phyloP scores from a whole-genome alignment of 1,139 yeast species.

The Nakaseomyces delphensis region DNA sequence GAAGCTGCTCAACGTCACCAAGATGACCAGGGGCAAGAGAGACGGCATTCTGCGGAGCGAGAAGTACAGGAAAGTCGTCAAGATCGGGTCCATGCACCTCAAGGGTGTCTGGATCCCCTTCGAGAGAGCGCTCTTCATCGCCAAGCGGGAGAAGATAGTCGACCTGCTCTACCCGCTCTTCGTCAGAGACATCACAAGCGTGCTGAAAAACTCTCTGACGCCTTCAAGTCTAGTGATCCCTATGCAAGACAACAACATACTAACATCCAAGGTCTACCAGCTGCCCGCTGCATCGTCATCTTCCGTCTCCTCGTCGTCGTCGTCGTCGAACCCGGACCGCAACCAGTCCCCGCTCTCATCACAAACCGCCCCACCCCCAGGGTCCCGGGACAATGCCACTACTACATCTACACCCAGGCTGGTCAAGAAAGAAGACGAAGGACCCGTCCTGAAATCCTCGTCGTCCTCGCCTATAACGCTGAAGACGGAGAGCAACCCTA shows the following conservation, averaged over 20 bases:
- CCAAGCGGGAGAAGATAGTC: slow-evolving; percentile 80
- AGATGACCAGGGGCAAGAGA: slow-evolving; percentile 91
- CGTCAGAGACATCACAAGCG: slow-evolving; percentile 49
- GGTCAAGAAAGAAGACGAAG: slow-evolving; percentile 1
- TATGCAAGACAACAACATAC: slow-evolving; percentile 3
- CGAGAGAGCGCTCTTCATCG: slow-evolving; percentile 85
- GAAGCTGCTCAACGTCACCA: slow-evolving; percentile 81
- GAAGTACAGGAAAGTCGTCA: slow-evolving; percentile 83
- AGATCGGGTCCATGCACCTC: slow-evolving; percentile 93
- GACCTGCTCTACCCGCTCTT: slow-evolving; percentile 81
- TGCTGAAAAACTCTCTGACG: slow-evolving; percentile 2
- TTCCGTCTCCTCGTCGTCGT: not conserved
- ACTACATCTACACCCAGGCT: not conserved
- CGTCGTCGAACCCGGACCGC: slow-evolving; percentile 1
- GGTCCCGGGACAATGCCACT: too few relatives aligned
- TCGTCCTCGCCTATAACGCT: slow-evolving; percentile 1
- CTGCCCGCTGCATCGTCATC: slow-evolving; percentile 2
- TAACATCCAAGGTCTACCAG: slow-evolving; percentile 4
- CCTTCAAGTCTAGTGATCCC: slow-evolving; percentile 5
- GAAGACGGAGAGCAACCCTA: not conserved
- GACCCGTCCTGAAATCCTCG: not conserved
- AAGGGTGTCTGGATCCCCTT: slow-evolving; percentile 98
- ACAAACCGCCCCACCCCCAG: too few relatives aligned
- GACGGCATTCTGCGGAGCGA: slow-evolving; percentile 90
- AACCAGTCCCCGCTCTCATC: slow-evolving; percentile 2